Evolutionary conservation across 495 filamentous ascomycete species (phyloP).

Genomic region (Penicillium mononematosum): DNA sequence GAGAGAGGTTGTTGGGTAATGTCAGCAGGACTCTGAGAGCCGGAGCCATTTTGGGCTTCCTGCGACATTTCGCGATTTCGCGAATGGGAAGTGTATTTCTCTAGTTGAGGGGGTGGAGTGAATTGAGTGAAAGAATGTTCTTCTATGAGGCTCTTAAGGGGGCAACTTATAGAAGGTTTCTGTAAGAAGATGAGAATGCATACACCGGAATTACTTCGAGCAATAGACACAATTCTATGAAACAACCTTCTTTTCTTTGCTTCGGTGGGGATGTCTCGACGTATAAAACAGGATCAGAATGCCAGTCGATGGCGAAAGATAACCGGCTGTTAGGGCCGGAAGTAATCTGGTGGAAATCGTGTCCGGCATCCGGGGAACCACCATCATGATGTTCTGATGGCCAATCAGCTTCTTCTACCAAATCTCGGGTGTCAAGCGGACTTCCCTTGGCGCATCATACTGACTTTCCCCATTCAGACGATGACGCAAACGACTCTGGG

Average conservation of each 20-base stretch:
- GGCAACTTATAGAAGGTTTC: slow-evolving; percentile 41
- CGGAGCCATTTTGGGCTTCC: slow-evolving; percentile 48
- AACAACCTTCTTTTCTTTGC: neutral
- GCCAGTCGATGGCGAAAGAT: slow-evolving; percentile 20
- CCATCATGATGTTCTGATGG: neutral
- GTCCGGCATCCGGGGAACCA: slow-evolving; percentile 18
- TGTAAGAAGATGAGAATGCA: slow-evolving; percentile 39
- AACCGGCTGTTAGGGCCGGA: slow-evolving; percentile 13
- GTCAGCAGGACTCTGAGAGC: slow-evolving; percentile 8
- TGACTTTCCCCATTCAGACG: slow-evolving; percentile 1
- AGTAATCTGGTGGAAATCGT: slow-evolving; percentile 1
- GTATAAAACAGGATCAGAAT: slow-evolving; percentile 24
- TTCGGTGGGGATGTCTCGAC: slow-evolving; percentile 9
- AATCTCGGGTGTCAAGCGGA: slow-evolving; percentile 13
- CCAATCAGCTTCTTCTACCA: slow-evolving; percentile 20
- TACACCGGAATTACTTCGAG: slow-evolving; percentile 24
- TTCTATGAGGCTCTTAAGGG: slow-evolving; percentile 34
- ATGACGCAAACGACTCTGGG: slow-evolving; percentile 37
- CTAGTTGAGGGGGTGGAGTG: neutral
- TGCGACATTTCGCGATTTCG: slow-evolving; percentile 40
- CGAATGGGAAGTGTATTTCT: slow-evolving; percentile 7
- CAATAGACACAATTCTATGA: slow-evolving; percentile 2
- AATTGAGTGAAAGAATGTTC: slow-evolving; percentile 13
- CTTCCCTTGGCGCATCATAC: slow-evolving; percentile 18
- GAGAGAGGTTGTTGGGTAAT: slow-evolving; percentile 38